Conservation (phyloP, 2,329 filamentous ascomycete genomes). For the Bipolaris zeicola region DNA sequence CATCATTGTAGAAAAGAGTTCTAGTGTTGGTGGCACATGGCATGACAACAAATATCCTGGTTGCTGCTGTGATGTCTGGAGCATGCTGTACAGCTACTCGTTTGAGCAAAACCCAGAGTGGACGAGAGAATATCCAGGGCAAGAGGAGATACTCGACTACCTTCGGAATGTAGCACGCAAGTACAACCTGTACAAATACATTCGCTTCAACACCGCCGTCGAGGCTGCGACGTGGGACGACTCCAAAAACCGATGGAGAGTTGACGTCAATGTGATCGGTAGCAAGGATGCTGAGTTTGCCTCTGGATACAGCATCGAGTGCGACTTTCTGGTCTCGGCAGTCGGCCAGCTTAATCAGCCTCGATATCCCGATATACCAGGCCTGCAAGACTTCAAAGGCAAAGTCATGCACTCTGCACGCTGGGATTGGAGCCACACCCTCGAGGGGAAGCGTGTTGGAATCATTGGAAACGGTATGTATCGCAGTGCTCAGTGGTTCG, state of each 20-base stretch:
- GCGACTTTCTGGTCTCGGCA: constrained; percentile 63
- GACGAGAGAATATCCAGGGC: constrained; percentile 63
- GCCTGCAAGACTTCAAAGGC: constrained; percentile 56
- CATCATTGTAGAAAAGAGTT: constrained; percentile 62
- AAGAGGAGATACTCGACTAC: constrained; percentile 65
- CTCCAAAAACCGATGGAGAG: constrained; percentile 56
- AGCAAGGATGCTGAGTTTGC: constrained; percentile 62
- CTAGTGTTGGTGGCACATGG: constrained; percentile 61
- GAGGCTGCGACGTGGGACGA: constrained; percentile 62
- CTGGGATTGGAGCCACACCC: constrained; percentile 65
- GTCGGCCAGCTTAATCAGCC: constrained; percentile 65
- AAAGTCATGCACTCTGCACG: constrained; percentile 63
- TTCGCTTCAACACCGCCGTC: constrained; percentile 63
- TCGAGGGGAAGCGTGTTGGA: constrained; percentile 61
- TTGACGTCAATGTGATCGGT: constrained; percentile 55
- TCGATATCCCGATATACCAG: constrained; percentile 56
- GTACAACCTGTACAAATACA: constrained; percentile 61
- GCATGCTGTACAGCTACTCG: constrained; percentile 63
- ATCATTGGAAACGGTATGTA: constrained; percentile 62
- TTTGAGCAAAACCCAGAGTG: constrained; percentile 66
- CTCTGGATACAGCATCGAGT: constrained; percentile 58
- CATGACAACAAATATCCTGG: constrained; percentile 63
- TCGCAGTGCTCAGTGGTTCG: too few species aligned
- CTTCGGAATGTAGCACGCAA: constrained; percentile 60
- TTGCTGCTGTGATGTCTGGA: constrained; percentile 62